Evolutionary conservation across 208 protist species (phyloP).

Genomic region (Trypanosoma rangeli): DNA sequence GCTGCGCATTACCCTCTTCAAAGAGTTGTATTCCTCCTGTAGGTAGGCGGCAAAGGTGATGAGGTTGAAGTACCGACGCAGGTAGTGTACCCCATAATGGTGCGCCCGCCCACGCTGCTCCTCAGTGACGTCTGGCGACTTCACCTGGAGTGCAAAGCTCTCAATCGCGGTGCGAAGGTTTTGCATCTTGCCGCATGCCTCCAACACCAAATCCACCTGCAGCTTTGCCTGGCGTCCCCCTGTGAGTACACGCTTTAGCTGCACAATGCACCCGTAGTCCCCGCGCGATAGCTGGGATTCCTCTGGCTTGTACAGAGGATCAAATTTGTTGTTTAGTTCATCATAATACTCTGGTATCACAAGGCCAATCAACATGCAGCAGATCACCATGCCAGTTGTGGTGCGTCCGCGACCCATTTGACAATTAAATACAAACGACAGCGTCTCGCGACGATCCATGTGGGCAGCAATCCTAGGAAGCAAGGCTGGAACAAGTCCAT

Average conservation of each 20-base stretch:
- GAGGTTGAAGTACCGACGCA: constrained; percentile 88
- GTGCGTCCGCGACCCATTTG: constrained; percentile 90
- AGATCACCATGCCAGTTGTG: constrained; percentile 90
- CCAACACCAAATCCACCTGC: constrained; percentile 78
- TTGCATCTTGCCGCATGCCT: constrained; percentile 86
- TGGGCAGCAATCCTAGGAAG: constrained; percentile 74
- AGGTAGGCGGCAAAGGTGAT: constrained; percentile 86
- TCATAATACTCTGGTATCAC: constrained; percentile 87
- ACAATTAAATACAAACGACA: constrained; percentile 91
- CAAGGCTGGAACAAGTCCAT: constrained; percentile 59
- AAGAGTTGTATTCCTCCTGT: constrained; percentile 77
- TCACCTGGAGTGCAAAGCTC: constrained; percentile 55
- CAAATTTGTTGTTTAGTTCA: constrained; percentile 72
- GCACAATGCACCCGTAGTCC: constrained; percentile 74
- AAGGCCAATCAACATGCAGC: constrained; percentile 81
- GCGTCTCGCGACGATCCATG: constrained; percentile 66
- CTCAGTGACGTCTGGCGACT: constrained; percentile 78
- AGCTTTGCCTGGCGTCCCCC: constrained; percentile 73
- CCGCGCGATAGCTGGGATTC: constrained; percentile 56
- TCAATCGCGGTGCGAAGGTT: constrained; percentile 88
- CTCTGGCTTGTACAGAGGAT: constrained; percentile 53
- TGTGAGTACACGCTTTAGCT: constrained; percentile 80
- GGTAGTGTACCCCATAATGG: constrained; percentile 84
- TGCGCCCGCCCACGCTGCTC: constrained; percentile 71
- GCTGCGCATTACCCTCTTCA: constrained; percentile 53